Evolutionary conservation across 257 asterid species (phyloP).

Genomic region (Marsdenia floribunda): DNA sequence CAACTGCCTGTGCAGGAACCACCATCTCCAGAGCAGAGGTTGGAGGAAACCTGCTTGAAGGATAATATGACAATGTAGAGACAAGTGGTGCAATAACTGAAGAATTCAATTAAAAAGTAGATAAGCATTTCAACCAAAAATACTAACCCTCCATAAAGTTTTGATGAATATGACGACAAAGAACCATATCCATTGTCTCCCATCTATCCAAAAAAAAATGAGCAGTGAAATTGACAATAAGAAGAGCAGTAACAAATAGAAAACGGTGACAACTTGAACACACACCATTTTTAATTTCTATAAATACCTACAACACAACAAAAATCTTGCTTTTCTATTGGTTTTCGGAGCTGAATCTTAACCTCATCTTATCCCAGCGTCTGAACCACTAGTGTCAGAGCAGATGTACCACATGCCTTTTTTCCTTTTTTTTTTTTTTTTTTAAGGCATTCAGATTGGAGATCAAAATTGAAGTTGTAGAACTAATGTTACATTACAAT

Average conservation of each 20-base stretch:
- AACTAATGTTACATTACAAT: not conserved
- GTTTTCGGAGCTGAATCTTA: not conserved
- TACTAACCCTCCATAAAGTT: conserved; percentile 63
- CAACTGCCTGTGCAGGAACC: conserved; percentile 77
- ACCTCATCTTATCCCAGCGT: not conserved
- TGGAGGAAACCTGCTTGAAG: conserved; percentile 62
- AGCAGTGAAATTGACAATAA: conserved; percentile 2
- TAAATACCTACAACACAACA: not conserved
- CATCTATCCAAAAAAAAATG: conserved; percentile 29
- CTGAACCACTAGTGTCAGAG: not conserved
- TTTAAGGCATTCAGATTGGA: not conserved
- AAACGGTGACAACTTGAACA: not conserved
- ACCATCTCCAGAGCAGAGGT: conserved; percentile 74
- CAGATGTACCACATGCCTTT: not conserved
- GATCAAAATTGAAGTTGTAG: not conserved
- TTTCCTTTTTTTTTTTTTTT: no score
- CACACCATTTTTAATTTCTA: not conserved
- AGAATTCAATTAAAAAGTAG: conserved; percentile 1
- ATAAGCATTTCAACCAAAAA: conserved; percentile 13
- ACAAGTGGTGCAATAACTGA: not conserved
- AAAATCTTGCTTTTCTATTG: not conserved
- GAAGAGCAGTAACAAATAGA: not conserved
- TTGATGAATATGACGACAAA: conserved; percentile 52
- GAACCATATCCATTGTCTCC: conserved; percentile 66
- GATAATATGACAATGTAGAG: not conserved